These are phyloP conservation scores for Phytophthora sojae DNA, from an alignment of 352 stramenopile species.

Conservation along the genomic window DNA sequence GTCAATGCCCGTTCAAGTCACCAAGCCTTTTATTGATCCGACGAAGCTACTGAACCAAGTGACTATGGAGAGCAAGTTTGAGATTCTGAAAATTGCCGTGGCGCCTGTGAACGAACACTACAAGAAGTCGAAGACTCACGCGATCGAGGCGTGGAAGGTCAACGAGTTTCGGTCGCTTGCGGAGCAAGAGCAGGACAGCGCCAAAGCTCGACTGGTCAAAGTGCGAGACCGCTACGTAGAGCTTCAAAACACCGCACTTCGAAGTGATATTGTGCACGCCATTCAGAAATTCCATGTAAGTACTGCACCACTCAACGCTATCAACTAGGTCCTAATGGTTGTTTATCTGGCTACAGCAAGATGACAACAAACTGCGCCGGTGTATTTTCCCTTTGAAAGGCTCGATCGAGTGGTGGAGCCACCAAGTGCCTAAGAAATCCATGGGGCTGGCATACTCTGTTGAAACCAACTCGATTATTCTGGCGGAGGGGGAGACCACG, in stretches of 20 bases:
- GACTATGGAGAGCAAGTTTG: slow-evolving; percentile 70
- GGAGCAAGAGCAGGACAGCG: slow-evolving; percentile 66
- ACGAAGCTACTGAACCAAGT: slow-evolving; percentile 54
- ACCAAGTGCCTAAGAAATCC: slow-evolving; percentile 47
- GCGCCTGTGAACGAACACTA: slow-evolving; percentile 64
- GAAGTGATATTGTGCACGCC: slow-evolving; percentile 49
- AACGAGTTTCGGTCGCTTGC: slow-evolving; percentile 54
- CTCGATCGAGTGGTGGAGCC: slow-evolving; percentile 72
- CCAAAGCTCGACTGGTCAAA: slow-evolving; percentile 59
- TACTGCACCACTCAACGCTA: not conserved
- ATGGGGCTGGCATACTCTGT: slow-evolving; percentile 40
- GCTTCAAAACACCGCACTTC: slow-evolving; percentile 54
- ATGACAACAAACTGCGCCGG: slow-evolving; percentile 48
- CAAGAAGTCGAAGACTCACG: slow-evolving; percentile 53
- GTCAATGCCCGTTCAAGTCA: slow-evolving; percentile 17
- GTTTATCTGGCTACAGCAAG: slow-evolving; percentile 45
- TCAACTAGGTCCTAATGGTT: not conserved
- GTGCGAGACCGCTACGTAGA: slow-evolving; percentile 63
- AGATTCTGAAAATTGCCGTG: slow-evolving; percentile 61
- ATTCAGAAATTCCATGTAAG: slow-evolving; percentile 54
- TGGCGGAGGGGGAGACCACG: slow-evolving; percentile 24
- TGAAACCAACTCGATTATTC: slow-evolving; percentile 24
- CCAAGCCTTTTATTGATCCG: slow-evolving; percentile 36
- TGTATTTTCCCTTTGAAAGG: slow-evolving; percentile 74
- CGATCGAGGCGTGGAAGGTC: slow-evolving; percentile 71